These are phyloP conservation scores for Amanita rimosa DNA, from an alignment of 768 basidiomycete genomes.

Conservation along the genomic window DNA sequence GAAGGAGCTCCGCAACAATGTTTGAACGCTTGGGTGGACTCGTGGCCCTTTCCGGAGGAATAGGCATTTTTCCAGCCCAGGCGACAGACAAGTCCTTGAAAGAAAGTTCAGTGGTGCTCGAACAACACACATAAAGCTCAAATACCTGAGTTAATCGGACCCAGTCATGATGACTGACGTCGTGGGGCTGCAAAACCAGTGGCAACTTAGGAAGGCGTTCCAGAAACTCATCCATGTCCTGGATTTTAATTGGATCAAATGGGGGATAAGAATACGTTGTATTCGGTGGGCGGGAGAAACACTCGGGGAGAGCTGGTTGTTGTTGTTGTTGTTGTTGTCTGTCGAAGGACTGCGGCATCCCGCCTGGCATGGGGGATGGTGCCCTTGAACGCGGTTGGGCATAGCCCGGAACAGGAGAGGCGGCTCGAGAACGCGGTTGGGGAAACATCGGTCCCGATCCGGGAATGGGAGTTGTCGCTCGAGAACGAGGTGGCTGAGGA, in stretches of 20 bases:
- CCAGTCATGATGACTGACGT: conserved; percentile 75
- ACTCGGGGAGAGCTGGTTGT: conserved; percentile 54
- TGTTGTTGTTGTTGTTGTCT: conserved; percentile 26
- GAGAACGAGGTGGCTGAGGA: conserved; percentile 27
- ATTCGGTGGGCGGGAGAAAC: conserved; percentile 66
- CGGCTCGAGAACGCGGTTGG: conserved; percentile 16
- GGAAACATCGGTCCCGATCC: conserved; percentile 32
- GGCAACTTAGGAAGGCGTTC: conserved; percentile 66
- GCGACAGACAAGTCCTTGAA: conserved; percentile 59
- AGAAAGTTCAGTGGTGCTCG: not conserved
- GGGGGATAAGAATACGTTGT: conserved; percentile 53
- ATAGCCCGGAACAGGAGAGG: conserved; percentile 3
- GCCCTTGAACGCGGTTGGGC: conserved; percentile 26
- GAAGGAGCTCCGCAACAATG: conserved; percentile 59
- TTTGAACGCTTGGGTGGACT: conserved; percentile 44
- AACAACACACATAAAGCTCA: not conserved
- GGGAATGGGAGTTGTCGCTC: conserved; percentile 48
- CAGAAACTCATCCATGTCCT: conserved; percentile 68
- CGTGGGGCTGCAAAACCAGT: conserved; percentile 57
- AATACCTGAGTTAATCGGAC: conserved; percentile 61
- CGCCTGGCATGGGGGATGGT: conserved; percentile 42
- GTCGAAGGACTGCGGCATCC: conserved; percentile 14
- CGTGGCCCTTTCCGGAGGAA: conserved; percentile 38
- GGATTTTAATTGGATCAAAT: conserved; percentile 61
- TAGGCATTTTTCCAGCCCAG: conserved; percentile 69